A percentile compares a stretch with the other conserved stretches of the same genome.
phyloP scores from a whole-genome alignment of 2,329 filamentous ascomycete genomes.

The Coleophoma cylindrospora region DNA sequence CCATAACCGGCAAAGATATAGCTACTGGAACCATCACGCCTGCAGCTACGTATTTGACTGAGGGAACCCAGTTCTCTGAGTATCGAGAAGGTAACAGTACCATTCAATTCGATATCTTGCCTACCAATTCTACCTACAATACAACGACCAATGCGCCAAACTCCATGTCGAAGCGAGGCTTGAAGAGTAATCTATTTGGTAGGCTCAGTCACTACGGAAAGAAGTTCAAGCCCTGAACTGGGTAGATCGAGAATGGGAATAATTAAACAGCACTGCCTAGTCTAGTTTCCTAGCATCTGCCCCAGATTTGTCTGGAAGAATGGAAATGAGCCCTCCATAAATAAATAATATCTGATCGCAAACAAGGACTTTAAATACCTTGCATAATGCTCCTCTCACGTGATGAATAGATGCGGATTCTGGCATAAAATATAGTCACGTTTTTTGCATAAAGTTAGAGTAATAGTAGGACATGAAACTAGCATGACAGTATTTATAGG shows the following conservation, averaged over 20 bases:
- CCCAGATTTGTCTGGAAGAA: too few species aligned
- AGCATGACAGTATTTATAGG: too few species aligned
- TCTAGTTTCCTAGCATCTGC: too few species aligned
- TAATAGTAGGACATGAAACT: too few species aligned
- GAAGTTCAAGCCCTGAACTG: conserved; percentile 7
- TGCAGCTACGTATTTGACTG: conserved; percentile 19
- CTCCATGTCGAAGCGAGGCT: neutral
- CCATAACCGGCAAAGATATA: conserved; percentile 42
- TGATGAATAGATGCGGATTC: too few species aligned
- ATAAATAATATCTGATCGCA: too few species aligned
- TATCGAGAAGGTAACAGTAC: conserved; percentile 26
- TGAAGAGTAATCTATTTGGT: neutral
- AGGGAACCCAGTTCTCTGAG: conserved; percentile 15
- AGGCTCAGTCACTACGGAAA: conserved; percentile 5
- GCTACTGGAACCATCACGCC: conserved; percentile 45
- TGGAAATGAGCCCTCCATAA: too few species aligned
- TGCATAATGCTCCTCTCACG: too few species aligned
- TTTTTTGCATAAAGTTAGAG: too few species aligned
- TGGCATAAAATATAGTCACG: too few species aligned
- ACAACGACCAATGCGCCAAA: conserved; percentile 35
- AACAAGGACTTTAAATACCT: too few species aligned
- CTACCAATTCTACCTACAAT: conserved; percentile 41
- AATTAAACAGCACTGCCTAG: neutral
- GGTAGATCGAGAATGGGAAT: neutral
- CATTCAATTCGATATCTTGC: conserved; percentile 36